Conservation (phyloP, 768 basidiomycete species). For the Cubamyces sp. region DNA sequence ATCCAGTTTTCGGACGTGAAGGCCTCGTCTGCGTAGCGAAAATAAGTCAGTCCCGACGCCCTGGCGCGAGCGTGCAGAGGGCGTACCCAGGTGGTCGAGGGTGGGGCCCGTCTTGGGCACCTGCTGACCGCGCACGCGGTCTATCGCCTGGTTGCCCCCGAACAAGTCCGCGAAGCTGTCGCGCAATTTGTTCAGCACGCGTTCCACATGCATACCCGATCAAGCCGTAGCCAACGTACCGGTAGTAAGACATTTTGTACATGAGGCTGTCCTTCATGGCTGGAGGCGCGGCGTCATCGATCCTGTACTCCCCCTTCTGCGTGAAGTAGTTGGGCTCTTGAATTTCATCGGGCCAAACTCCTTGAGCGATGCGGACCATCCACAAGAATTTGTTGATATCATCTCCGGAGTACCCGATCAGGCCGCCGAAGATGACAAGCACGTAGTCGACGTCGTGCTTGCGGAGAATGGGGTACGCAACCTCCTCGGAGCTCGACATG, state of each 20-base stretch:
- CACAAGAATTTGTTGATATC: slow-evolving; percentile 99
- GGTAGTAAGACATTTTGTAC: slow-evolving; percentile 99
- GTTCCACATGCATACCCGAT: not conserved
- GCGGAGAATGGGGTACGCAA: slow-evolving; percentile 94
- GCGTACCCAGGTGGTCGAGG: slow-evolving; percentile 81
- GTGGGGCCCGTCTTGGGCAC: slow-evolving; percentile 79
- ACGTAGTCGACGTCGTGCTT: slow-evolving; percentile 99
- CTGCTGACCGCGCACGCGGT: slow-evolving; percentile 88
- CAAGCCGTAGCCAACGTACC: slow-evolving; percentile 49
- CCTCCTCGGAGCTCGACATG: slow-evolving; percentile 93
- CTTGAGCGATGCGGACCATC: slow-evolving; percentile 96
- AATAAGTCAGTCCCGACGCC: not conserved
- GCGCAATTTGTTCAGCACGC: slow-evolving; percentile 16
- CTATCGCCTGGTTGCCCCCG: slow-evolving; percentile 71
- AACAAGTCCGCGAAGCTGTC: slow-evolving; percentile 85
- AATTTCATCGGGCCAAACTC: slow-evolving; percentile 98
- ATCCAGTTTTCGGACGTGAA: slow-evolving; percentile 99
- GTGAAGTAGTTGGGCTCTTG: slow-evolving; percentile 96
- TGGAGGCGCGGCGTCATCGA: slow-evolving; percentile 82
- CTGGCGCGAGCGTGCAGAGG: slow-evolving; percentile 4
- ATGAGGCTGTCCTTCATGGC: slow-evolving; percentile 96
- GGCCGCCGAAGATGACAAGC: slow-evolving; percentile 94
- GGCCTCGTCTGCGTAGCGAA: slow-evolving; percentile 75
- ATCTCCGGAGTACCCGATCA: slow-evolving; percentile 96
- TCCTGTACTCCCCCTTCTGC: slow-evolving; percentile 86